A percentile compares a stretch with the other conserved stretches of the same genome.
phyloP scores from a whole-genome alignment of 179 eudicot genomes.

The Patellifolia procumbens region DNA sequence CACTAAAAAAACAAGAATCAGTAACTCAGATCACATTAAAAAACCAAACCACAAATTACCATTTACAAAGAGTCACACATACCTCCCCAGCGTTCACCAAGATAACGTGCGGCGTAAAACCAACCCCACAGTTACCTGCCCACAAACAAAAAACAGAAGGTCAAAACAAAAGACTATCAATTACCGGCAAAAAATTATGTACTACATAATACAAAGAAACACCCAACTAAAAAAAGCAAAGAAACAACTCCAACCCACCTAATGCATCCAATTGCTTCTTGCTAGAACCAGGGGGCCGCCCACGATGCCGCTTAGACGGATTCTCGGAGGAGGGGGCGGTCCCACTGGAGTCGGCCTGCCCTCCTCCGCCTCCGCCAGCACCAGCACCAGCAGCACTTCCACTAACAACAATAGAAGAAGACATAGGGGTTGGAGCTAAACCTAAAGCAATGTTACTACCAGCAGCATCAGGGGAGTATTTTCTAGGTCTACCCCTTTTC shows the following conservation, averaged over 20 bases:
- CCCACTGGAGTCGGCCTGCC: constrained; percentile 37
- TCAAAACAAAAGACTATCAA: neutral
- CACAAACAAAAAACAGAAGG: constrained; percentile 1
- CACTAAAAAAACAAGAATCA: no score
- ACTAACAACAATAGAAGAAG: constrained; percentile 27
- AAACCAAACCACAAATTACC: constrained; percentile 9
- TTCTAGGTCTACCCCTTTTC: constrained; percentile 86
- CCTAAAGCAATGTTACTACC: constrained; percentile 63
- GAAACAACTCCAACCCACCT: constrained; percentile 35
- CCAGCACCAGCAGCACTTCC: constrained; percentile 19
- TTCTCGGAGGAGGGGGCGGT: constrained; percentile 41
- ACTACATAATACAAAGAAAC: neutral
- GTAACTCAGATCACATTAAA: constrained; percentile 3
- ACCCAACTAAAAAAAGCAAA: neutral
- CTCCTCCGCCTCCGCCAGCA: constrained; percentile 14
- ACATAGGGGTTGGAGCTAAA: constrained; percentile 51
- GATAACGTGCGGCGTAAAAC: constrained; percentile 61
- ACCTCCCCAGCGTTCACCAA: constrained; percentile 61
- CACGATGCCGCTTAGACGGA: constrained; percentile 56
- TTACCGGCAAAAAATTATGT: neutral
- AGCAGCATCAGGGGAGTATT: constrained; percentile 69
- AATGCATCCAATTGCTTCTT: constrained; percentile 79
- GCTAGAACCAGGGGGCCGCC: constrained; percentile 73
- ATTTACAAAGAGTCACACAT: constrained; percentile 22
- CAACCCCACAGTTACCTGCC: constrained; percentile 77